phyloP scores from a whole-genome alignment of 768 basidiomycete genomes.

The Amanita rubescens region DNA sequence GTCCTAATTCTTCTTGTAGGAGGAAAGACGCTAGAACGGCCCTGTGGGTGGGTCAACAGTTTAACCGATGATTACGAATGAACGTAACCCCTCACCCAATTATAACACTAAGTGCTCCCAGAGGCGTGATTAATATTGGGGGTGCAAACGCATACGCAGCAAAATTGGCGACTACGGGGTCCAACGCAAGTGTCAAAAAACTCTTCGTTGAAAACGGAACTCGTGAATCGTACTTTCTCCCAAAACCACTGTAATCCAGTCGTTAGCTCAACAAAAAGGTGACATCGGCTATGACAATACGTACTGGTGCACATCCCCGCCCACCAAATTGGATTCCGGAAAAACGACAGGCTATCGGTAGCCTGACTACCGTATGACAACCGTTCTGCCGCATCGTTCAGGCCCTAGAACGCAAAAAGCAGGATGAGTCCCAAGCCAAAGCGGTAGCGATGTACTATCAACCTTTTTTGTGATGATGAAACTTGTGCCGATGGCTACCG shows the following conservation, averaged over 20 bases:
- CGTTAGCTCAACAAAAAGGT: neutral
- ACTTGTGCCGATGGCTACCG: slow-evolving; percentile 86
- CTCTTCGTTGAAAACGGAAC: neutral
- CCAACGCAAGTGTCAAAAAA: slow-evolving; percentile 2
- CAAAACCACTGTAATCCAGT: slow-evolving; percentile 60
- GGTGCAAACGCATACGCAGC: slow-evolving; percentile 98
- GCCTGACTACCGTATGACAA: slow-evolving; percentile 44
- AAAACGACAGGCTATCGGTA: slow-evolving; percentile 79
- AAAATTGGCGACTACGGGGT: slow-evolving; percentile 68
- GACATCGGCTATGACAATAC: slow-evolving; percentile 26
- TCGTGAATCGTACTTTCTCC: slow-evolving; percentile 65
- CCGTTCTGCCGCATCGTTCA: slow-evolving; percentile 74
- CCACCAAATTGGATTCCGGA: slow-evolving; percentile 96
- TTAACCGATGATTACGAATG: neutral
- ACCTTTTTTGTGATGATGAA: slow-evolving; percentile 99
- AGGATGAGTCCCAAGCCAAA: too few species aligned
- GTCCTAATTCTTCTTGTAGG: slow-evolving; percentile 89
- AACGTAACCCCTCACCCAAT: slow-evolving; percentile 57
- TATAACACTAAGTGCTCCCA: slow-evolving; percentile 94
- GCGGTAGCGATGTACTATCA: too few species aligned
- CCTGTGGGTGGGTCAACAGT: slow-evolving; percentile 31
- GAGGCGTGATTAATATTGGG: slow-evolving; percentile 94
- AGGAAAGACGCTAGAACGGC: slow-evolving; percentile 92
- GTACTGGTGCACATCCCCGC: slow-evolving; percentile 85
- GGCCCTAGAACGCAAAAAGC: slow-evolving; percentile 48